These are phyloP conservation scores for Euptelea pleiosperma DNA, from an alignment of 164 flowering plant species.

Conservation along the genomic window DNA sequence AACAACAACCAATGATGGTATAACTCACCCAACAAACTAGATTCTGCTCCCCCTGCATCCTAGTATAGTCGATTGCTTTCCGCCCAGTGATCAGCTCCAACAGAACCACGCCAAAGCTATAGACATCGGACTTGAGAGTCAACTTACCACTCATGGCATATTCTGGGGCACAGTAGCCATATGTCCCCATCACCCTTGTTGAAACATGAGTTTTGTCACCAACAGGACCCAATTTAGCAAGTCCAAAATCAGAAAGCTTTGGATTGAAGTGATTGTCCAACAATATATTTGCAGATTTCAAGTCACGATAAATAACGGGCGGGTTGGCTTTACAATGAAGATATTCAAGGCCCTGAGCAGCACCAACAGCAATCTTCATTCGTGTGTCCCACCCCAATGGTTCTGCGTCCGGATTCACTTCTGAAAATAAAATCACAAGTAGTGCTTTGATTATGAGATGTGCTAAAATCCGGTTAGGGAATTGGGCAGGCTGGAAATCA, in stretches of 20 bases:
- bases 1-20: background rate
- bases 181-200: too few relatives aligned
- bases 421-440: conserved; percentile 25
- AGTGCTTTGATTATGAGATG: background rate
- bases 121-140: too few relatives aligned
- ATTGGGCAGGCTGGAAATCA: too few relatives aligned
- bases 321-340: conserved; percentile 69
- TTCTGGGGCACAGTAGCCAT: too few relatives aligned
- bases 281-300: conserved; percentile 71
- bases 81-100: conserved; percentile 76
- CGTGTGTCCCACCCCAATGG: conserved; percentile 60
- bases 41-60: conserved; percentile 49
- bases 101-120: conserved; percentile 75
- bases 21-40: conserved; percentile 64
- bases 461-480: too few relatives aligned
- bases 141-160: too few relatives aligned
- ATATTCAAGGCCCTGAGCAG: conserved; percentile 75
- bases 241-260: conserved; percentile 74
- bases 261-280: conserved; percentile 61
- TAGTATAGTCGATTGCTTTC: conserved; percentile 49
- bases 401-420: conserved; percentile 32
- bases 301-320: conserved; percentile 73
- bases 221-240: conserved; percentile 76
- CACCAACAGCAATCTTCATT: conserved; percentile 64
- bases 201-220: too few relatives aligned